These are phyloP conservation scores for Fagopyrum homotropicum DNA, from an alignment of 148 eudicot genomes.

Conservation along the genomic window DNA sequence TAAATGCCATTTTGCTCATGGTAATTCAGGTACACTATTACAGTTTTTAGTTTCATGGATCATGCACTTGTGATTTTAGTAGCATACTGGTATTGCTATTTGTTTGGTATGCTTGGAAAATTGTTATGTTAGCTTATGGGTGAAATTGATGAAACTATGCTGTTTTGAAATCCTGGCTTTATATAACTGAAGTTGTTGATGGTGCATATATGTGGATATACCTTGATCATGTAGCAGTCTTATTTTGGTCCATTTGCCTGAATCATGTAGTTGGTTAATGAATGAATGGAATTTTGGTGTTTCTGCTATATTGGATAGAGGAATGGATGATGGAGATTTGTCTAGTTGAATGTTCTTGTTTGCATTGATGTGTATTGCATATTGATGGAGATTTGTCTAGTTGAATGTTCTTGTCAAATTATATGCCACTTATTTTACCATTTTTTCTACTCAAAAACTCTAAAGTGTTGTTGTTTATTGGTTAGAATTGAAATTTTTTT, in stretches of 20 bases:
- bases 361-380: too few relatives aligned
- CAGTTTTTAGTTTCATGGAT: not conserved
- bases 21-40: slow-evolving; percentile 47
- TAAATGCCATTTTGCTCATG: slow-evolving; percentile 28
- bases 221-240: not conserved
- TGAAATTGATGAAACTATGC: not conserved
- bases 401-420: too few relatives aligned
- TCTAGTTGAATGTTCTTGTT: too few relatives aligned
- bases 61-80: not conserved
- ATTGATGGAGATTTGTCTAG: too few relatives aligned
- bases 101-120: not conserved
- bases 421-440: too few relatives aligned
- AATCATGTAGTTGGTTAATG: not conserved
- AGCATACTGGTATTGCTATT: not conserved
- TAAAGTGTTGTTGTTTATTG: too few relatives aligned
- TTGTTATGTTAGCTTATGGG: not conserved
- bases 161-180: not conserved
- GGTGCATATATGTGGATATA: not conserved
- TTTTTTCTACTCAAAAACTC: too few relatives aligned
- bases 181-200: not conserved
- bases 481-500: too few relatives aligned
- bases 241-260: not conserved
- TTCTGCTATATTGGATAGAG: not conserved
- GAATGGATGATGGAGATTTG: too few relatives aligned
- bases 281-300: too few relatives aligned